Evolutionary conservation across 2,329 filamentous ascomycete genomes (phyloP).

Genomic region (Nigrospora sphaerica): DNA sequence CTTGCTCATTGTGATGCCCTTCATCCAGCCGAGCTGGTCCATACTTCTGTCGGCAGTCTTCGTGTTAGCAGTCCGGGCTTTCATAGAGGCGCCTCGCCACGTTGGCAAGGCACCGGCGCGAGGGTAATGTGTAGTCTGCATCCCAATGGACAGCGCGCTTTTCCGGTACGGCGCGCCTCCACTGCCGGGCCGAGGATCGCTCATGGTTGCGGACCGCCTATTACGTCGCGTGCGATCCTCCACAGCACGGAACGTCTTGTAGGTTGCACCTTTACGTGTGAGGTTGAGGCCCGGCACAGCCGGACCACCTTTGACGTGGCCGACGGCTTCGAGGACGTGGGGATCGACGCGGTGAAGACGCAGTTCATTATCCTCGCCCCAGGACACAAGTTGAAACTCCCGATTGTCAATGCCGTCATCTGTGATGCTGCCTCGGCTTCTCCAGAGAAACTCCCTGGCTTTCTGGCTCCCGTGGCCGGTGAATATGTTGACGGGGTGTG

Average conservation of each 20-base stretch:
- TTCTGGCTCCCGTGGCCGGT: constrained; percentile 57
- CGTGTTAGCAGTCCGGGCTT: constrained; percentile 37
- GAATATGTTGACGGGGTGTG: constrained; percentile 49
- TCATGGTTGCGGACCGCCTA: constrained; percentile 55
- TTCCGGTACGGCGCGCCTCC: constrained; percentile 33
- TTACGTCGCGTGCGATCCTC: constrained; percentile 52
- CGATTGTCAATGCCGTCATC: constrained; percentile 69
- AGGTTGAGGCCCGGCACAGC: constrained; percentile 60
- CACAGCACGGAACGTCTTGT: constrained; percentile 76
- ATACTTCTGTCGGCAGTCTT: constrained; percentile 39
- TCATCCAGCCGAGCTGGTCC: constrained; percentile 63
- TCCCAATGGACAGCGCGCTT: constrained; percentile 34
- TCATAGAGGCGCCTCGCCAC: constrained; percentile 54
- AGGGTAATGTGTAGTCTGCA: constrained; percentile 32
- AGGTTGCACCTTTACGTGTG: constrained; percentile 76
- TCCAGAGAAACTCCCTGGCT: constrained; percentile 89
- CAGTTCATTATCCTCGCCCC: constrained; percentile 81
- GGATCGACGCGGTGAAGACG: constrained; percentile 68
- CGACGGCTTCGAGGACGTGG: constrained; percentile 58
- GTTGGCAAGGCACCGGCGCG: constrained; percentile 26
- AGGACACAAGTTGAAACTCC: constrained; percentile 89
- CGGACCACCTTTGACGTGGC: constrained; percentile 62
- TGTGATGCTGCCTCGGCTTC: constrained; percentile 62
- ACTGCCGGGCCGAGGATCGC: constrained; percentile 44
- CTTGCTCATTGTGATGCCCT: constrained; percentile 58